A percentile compares a stretch with the other conserved stretches of the same genome.
These are phyloP conservation scores for Phoenix roebelenii DNA, from an alignment of 176 grass and related monocot species.

Conservation along the genomic window DNA sequence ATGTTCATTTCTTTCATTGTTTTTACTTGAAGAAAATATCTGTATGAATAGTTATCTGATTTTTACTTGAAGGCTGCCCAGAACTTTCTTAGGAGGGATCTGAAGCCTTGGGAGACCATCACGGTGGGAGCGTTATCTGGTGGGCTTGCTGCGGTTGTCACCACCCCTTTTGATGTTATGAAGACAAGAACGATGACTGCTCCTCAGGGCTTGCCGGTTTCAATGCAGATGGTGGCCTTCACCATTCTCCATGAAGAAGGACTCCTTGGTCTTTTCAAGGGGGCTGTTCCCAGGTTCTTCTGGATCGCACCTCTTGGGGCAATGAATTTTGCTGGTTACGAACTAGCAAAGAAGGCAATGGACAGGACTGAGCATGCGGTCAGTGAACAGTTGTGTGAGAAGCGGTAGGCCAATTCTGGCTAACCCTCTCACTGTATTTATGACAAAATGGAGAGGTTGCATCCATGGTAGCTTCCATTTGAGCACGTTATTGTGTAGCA, in stretches of 20 bases:
- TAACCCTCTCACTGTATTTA: not conserved
- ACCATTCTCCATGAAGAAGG: not conserved
- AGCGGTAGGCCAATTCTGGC: constrained; percentile 14
- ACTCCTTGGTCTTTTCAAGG: not conserved
- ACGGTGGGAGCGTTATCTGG: constrained; percentile 76
- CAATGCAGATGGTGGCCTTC: not conserved
- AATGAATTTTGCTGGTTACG: constrained; percentile 1
- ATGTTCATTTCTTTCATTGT: too few species aligned
- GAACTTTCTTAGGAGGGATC: constrained; percentile 50
- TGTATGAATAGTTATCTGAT: too few species aligned
- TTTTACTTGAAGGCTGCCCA: constrained; percentile 35
- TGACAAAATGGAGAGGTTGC: too few species aligned
- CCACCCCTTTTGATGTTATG: constrained; percentile 25
- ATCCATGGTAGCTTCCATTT: too few species aligned
- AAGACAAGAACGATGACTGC: constrained; percentile 1
- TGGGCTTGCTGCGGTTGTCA: constrained; percentile 74
- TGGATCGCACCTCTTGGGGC: not conserved
- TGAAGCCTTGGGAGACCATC: constrained; percentile 86
- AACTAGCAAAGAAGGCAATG: constrained; percentile 74
- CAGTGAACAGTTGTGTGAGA: not conserved
- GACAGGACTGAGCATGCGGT: constrained; percentile 28
- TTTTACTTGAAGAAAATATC: too few species aligned
- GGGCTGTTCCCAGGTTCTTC: not conserved
- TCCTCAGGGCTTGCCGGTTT: not conserved
- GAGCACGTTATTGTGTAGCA: too few species aligned